Conservation (phyloP, 148 eudicot genomes). For the Nyssa sinensis region DNA sequence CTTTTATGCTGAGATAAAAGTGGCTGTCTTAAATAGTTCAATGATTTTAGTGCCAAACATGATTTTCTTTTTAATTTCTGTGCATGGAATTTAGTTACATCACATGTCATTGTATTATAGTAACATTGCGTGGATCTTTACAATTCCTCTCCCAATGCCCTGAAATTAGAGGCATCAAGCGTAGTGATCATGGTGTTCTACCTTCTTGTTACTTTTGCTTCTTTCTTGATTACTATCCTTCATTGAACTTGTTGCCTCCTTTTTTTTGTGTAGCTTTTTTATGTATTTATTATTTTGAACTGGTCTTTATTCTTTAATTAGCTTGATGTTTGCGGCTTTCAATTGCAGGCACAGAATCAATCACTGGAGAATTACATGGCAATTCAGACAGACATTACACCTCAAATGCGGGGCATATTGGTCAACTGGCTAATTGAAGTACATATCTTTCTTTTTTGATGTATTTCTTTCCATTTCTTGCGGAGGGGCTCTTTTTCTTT, state of each 20-base stretch:
- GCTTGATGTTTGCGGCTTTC: background rate
- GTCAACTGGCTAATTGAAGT: conserved; percentile 95
- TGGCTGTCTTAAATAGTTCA: too few relatives aligned
- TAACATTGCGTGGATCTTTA: background rate
- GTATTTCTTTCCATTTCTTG: conserved; percentile 9
- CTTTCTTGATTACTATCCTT: background rate
- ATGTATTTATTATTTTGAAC: background rate
- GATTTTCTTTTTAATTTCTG: background rate
- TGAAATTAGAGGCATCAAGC: background rate
- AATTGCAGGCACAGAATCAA: conserved; percentile 57
- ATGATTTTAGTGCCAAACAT: background rate
- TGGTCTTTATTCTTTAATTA: background rate
- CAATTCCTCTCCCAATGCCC: background rate
- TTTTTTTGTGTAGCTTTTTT: background rate
- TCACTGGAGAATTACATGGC: conserved; percentile 55
- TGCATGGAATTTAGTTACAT: background rate
- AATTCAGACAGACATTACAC: conserved; percentile 65
- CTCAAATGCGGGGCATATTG: conserved; percentile 86
- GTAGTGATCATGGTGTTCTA: background rate
- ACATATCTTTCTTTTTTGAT: conserved; percentile 10
- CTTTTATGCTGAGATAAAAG: too few relatives aligned
- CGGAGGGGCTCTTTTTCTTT: background rate
- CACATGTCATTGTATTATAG: background rate
- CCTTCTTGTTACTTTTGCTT: too few relatives aligned
- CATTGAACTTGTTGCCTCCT: too few relatives aligned